Percentiles rank a stretch among this genome's conserved stretches.
phyloP scores from a whole-genome alignment of 73 alveolate species.

The Symbiodinium pilosum region DNA sequence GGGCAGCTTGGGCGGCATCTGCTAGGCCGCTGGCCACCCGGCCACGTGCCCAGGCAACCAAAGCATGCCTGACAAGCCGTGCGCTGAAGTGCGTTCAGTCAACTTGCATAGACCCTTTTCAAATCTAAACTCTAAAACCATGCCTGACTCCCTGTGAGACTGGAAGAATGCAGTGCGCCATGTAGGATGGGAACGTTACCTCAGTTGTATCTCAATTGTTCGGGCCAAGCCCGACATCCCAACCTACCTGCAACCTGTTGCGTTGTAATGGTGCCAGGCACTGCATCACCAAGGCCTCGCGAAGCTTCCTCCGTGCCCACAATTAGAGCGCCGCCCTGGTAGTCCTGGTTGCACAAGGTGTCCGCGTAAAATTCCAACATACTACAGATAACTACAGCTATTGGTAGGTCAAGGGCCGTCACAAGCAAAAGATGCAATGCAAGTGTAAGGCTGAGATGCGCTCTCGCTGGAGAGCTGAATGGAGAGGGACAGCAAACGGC shows the following conservation, averaged over 20 bases:
- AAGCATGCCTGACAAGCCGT: conserved; percentile 33
- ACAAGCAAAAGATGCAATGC: too few relatives aligned
- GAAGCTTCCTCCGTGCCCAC: conserved; percentile 65
- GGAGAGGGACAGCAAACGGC: conserved; percentile 59
- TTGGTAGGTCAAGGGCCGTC: too few relatives aligned
- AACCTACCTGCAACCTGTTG: too few relatives aligned
- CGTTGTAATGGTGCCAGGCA: too few relatives aligned
- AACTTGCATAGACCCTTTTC: too few relatives aligned
- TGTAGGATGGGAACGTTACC: conserved; percentile 64
- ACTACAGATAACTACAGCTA: too few relatives aligned
- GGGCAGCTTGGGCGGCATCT: conserved; percentile 39
- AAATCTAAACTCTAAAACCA: too few relatives aligned
- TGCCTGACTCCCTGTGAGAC: conserved; percentile 74
- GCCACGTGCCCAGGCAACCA: conserved; percentile 70
- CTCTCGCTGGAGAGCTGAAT: conserved; percentile 38
- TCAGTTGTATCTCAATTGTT: neutral
- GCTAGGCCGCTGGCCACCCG: conserved; percentile 16
- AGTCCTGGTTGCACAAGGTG: conserved; percentile 37
- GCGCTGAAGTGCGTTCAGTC: neutral
- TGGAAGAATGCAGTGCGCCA: conserved; percentile 81
- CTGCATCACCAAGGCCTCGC: conserved; percentile 43
- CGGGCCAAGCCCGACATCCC: neutral
- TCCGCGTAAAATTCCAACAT: too few relatives aligned
- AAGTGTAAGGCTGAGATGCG: neutral
- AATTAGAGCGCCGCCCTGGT: conserved; percentile 49